Evolutionary conservation across 2,329 filamentous ascomycete species (phyloP).

Genomic region (Penicillium sp.): DNA sequence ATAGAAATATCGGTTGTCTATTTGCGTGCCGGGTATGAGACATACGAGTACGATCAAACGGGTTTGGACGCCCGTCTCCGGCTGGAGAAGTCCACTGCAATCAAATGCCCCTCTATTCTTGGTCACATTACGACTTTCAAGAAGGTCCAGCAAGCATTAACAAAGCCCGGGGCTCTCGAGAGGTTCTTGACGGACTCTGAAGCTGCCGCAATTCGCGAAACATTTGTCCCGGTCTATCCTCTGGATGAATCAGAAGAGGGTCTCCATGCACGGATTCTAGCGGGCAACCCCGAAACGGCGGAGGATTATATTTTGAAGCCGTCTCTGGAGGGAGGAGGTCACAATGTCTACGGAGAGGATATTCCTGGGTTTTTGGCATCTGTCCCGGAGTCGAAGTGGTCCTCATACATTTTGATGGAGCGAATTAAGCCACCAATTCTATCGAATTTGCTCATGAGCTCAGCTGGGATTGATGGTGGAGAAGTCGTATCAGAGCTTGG

Average conservation of each 20-base stretch:
- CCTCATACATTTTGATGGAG: constrained; percentile 43
- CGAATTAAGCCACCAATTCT: constrained; percentile 36
- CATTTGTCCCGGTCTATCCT: constrained; percentile 41
- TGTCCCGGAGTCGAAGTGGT: constrained; percentile 29
- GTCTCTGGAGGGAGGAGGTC: constrained; percentile 46
- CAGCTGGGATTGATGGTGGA: constrained; percentile 33
- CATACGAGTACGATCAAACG: constrained; percentile 37
- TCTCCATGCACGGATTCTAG: constrained; percentile 26
- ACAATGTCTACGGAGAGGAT: constrained; percentile 43
- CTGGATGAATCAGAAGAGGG: constrained; percentile 36
- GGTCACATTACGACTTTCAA: constrained; percentile 47
- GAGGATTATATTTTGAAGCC: constrained; percentile 44
- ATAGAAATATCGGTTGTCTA: constrained; percentile 47
- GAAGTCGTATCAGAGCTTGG: constrained; percentile 47
- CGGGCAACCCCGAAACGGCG: constrained; percentile 21
- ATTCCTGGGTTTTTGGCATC: constrained; percentile 37
- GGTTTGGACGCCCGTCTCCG: constrained; percentile 33
- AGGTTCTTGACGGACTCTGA: constrained; percentile 34
- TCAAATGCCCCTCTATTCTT: constrained; percentile 48
- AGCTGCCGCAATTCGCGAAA: constrained; percentile 28
- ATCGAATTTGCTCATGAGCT: constrained; percentile 36
- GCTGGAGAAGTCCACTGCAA: constrained; percentile 42
- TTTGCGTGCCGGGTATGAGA: constrained; percentile 46
- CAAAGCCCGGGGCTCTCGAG: constrained; percentile 32
- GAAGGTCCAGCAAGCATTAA: constrained; percentile 45